Conservation (phyloP, 805 yeast species). For the Yarrowia deformans region DNA sequence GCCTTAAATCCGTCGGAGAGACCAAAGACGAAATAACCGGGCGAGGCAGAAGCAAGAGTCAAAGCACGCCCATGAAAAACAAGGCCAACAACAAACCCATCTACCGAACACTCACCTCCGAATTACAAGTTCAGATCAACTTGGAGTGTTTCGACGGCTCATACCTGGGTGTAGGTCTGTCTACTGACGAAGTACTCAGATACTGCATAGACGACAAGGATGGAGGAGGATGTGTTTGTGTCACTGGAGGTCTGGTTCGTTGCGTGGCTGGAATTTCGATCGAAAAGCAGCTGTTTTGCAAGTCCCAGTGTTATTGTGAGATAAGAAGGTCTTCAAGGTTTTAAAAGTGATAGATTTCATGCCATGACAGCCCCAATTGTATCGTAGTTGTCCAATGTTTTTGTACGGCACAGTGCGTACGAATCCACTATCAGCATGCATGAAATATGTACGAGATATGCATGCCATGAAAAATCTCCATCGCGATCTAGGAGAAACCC, state of each 20-base stretch:
- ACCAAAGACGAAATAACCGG: neutral
- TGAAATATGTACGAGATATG: neutral
- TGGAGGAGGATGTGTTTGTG: constrained; percentile 25
- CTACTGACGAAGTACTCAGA: neutral
- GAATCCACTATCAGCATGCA: neutral
- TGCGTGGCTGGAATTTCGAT: neutral
- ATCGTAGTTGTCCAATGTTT: too few species aligned
- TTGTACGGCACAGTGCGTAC: too few species aligned
- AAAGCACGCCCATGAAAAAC: neutral
- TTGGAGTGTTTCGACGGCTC: constrained; percentile 23
- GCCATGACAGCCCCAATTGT: too few species aligned
- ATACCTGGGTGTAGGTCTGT: neutral
- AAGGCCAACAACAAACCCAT: neutral
- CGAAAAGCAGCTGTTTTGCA: constrained; percentile 12
- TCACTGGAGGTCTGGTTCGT: constrained; percentile 18
- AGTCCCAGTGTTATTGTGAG: constrained; percentile 23
- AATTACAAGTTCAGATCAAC: constrained; percentile 7
- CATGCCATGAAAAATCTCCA: constrained; percentile 11
- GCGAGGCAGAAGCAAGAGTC: constrained; percentile 8
- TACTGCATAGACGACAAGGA: neutral
- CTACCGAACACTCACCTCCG: constrained; percentile 16
- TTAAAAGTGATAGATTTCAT: neutral
- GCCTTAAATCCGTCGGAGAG: neutral
- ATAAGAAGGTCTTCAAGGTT: constrained; percentile 7
- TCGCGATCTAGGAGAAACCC: neutral